Percentiles rank a stretch among this genome's conserved stretches.
Conservation (phyloP, 169 alveolate genomes). For the Cryptosporidium parvum region DNA sequence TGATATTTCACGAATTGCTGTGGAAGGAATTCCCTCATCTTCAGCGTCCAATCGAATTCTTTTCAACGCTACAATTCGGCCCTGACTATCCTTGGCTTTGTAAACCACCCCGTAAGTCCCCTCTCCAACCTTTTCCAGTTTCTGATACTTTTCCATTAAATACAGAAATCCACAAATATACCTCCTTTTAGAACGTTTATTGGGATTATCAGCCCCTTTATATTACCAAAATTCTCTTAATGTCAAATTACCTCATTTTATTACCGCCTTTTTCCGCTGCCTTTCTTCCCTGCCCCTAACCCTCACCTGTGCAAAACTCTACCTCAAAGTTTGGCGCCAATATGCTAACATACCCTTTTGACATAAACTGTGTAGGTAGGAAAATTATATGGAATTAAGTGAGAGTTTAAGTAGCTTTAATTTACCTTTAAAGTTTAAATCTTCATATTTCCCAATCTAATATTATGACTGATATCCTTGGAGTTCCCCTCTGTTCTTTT, state of each 20-base stretch:
- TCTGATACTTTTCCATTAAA: conserved; percentile 90
- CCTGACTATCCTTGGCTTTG: conserved; percentile 88
- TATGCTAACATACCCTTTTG: not conserved
- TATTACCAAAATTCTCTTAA: conserved; percentile 5
- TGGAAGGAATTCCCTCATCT: conserved; percentile 97
- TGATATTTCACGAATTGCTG: conserved; percentile 98
- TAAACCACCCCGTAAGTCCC: conserved; percentile 99
- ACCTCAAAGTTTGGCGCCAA: conserved; percentile 29
- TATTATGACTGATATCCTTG: conserved; percentile 62
- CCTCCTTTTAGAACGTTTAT: not conserved
- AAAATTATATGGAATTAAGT: not conserved
- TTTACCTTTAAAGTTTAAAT: not conserved
- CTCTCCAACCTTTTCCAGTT: conserved; percentile 97
- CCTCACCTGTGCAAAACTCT: conserved; percentile 21
- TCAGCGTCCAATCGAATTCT: conserved; percentile 98
- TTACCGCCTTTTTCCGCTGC: conserved; percentile 1
- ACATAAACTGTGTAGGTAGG: not conserved
- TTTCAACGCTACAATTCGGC: conserved; percentile 95
- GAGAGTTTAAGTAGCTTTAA: not conserved
- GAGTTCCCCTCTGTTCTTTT: conserved; percentile 55
- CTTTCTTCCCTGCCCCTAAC: conserved; percentile 22
- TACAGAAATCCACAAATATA: not conserved
- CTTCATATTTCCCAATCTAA: not conserved
- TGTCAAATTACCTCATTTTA: not conserved
- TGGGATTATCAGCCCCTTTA: not conserved